Evolutionary conservation across 176 grass and related monocot species (phyloP).

Genomic region (Phoenix roebelenii): DNA sequence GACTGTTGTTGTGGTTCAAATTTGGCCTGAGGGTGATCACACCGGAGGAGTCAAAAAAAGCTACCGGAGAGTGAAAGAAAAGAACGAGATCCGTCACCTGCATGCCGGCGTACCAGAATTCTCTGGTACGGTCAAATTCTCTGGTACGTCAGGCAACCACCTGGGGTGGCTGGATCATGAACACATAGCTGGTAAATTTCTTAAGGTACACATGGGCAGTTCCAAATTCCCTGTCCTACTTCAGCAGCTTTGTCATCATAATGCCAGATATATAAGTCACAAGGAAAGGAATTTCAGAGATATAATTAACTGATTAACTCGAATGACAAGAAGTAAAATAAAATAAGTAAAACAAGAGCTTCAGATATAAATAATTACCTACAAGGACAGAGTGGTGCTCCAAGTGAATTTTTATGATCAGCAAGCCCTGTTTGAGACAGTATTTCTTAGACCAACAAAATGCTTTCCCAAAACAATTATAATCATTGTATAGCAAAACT

Average conservation of each 20-base stretch:
- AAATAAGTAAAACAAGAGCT: background rate
- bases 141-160: too few species aligned
- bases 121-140: too few species aligned
- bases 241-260: conserved; percentile 97
- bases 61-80: too few species aligned
- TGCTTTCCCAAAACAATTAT: too few species aligned
- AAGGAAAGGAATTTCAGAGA: background rate
- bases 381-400: conserved; percentile 95
- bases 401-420: conserved; percentile 75
- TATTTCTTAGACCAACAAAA: background rate
- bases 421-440: conserved; percentile 50
- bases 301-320: background rate
- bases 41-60: too few species aligned
- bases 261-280: conserved; percentile 40
- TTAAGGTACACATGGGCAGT: conserved; percentile 79
- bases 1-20: too few species aligned
- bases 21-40: too few species aligned
- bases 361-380: conserved; percentile 41
- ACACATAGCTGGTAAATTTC: too few species aligned
- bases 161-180: too few species aligned
- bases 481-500: too few species aligned
- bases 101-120: too few species aligned
- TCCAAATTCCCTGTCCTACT: conserved; percentile 92
- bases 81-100: too few species aligned
- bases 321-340: background rate